Base-by-base conservation (phyloP, 768 basidiomycete genomes). In the Xerocomellus intermedius region DNA sequence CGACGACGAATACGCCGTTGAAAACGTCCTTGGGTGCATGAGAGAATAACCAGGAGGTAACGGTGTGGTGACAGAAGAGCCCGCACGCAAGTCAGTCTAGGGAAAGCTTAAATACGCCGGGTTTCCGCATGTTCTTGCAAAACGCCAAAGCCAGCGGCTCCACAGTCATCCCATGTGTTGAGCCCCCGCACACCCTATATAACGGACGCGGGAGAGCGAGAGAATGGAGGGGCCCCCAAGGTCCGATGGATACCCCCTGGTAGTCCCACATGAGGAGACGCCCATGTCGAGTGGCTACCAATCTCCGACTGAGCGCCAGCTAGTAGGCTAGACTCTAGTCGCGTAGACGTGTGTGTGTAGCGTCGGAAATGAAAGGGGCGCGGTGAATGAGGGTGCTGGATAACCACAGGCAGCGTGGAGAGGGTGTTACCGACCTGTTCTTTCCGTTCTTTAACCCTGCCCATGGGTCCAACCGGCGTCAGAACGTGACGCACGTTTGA, bases 61-160 rank as follows among this genome's bases (percentile, higher is more conserved):
- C 46, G 55, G 57, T 48, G 54, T 55, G 42, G 66, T 50, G 44
- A 50, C 60, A 46, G 42, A 51, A 62, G 57, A 51, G 54, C 52
- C 60, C 60, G 24, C 63, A 52, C 12, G 52, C 56, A 48, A 48
- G 48, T 26, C 43, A 36, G 48, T 9, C 19, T 38, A 50, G 46
- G 33, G 50, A 53, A 50, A 56, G 56, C 56, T 65, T 68, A 65
- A 60, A 65, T 66, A 63, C 47, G 10, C 41, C 44, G 60, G 58
- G 53, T 42, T 21, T 46, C 58, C 58, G 53, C 65, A 54, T 68
- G 64, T 56, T 46, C 28, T 30, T 28, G 46, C 51, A 50, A 44
- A 57, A 51, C 52, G 50, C 47, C 49, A 58, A 58, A 56, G 58
- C 60, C 65, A 64, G 63, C 60, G 58, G 55, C 57, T 36, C 51